These are phyloP conservation scores for Anisogramma anomala DNA, from an alignment of 2,329 filamentous ascomycete species.

Conservation along the genomic window DNA sequence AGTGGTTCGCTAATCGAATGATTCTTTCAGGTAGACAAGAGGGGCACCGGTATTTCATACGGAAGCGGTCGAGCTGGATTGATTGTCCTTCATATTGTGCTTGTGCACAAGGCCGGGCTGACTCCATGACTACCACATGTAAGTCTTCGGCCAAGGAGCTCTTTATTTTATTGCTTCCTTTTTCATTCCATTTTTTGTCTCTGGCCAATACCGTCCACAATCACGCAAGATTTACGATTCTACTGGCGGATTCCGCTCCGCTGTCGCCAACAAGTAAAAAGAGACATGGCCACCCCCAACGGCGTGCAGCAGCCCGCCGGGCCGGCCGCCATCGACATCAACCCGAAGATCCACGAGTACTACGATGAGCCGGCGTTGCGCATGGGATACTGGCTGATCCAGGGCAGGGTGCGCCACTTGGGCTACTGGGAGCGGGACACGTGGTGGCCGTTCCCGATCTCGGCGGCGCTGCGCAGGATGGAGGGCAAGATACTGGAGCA, in stretches of 20 bases:
- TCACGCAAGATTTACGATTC: too few relatives aligned
- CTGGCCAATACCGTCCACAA: too few relatives aligned
- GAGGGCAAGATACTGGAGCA: slow-evolving; percentile 34
- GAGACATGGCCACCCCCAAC: too few relatives aligned
- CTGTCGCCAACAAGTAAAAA: too few relatives aligned
- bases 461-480: slow-evolving; percentile 33
- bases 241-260: too few relatives aligned
- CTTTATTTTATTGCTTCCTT: too few relatives aligned
- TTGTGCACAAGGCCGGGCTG: neutral
- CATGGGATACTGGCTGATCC: slow-evolving; percentile 29
- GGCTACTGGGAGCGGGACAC: slow-evolving; percentile 34
- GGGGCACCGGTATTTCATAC: neutral
- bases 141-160: too few relatives aligned
- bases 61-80: neutral
- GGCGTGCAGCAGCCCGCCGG: neutral
- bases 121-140: too few relatives aligned
- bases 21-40: too few relatives aligned
- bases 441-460: slow-evolving; percentile 36
- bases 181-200: too few relatives aligned
- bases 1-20: too few relatives aligned
- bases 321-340: slow-evolving; percentile 12
- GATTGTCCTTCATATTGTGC: neutral
- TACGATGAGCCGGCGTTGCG: slow-evolving; percentile 34
- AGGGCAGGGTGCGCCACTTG: slow-evolving; percentile 38
- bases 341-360: slow-evolving; percentile 30